Evolutionary conservation across 257 asterid genomes (phyloP).

Genomic region (Nicotiana tomentosiformis): DNA sequence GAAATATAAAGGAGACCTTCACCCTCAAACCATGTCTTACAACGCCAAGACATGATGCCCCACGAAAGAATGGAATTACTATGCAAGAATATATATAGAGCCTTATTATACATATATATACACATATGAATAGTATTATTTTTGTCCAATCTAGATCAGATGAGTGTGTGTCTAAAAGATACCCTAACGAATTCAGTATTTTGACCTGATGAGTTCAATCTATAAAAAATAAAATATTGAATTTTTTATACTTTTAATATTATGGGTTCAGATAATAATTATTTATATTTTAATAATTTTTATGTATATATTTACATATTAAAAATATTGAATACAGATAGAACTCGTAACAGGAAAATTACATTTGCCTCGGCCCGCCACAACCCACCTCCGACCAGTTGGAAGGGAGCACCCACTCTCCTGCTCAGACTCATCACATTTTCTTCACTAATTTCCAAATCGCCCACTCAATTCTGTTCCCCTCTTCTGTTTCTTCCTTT

Average conservation of each 20-base stretch:
- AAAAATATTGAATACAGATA: no score
- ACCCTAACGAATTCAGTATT: no score
- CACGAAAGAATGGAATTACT: conserved; percentile 4
- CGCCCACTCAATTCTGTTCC: conserved; percentile 20
- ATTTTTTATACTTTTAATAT: no score
- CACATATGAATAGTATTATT: background rate
- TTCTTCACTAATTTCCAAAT: conserved; percentile 5
- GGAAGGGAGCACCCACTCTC: conserved; percentile 1
- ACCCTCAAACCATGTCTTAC: conserved; percentile 32
- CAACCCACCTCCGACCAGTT: conserved; percentile 7
- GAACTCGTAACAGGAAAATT: no score
- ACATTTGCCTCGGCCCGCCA: background rate
- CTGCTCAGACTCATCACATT: conserved; percentile 9
- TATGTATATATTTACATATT: no score
- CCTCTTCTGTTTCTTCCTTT: conserved; percentile 22
- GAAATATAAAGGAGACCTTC: background rate
- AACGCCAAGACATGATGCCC: conserved; percentile 48
- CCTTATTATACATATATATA: background rate
- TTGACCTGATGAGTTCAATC: no score
- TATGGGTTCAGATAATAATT: no score
- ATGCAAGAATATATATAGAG: background rate
- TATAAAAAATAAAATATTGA: no score
- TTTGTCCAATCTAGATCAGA: background rate
- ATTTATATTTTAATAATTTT: no score
- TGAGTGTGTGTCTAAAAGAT: background rate